A percentile compares a stretch with the other conserved stretches of the same genome.
phyloP scores from a whole-genome alignment of 768 basidiomycete genomes.

The Psilocybe subaeruginosa region DNA sequence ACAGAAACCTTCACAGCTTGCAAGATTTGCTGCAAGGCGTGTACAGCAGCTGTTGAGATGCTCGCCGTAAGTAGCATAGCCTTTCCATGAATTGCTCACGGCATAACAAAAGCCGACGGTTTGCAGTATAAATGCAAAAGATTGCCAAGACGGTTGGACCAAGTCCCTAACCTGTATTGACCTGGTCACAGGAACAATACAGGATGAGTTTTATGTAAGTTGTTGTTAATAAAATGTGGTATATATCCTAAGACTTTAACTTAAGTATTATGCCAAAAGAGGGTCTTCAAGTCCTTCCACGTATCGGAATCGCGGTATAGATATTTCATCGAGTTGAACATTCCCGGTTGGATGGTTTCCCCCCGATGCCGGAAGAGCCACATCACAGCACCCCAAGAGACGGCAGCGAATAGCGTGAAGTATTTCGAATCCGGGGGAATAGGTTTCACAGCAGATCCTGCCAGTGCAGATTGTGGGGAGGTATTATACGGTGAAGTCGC shows the following conservation, averaged over 20 bases:
- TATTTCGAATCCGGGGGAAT: conserved; percentile 83
- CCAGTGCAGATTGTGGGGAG: conserved; percentile 39
- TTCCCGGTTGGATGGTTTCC: conserved; percentile 93
- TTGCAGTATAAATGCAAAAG: conserved; percentile 66
- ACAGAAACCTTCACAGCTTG: conserved; percentile 51
- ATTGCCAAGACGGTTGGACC: conserved; percentile 54
- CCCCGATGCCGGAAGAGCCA: conserved; percentile 88
- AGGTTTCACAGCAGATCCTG: conserved; percentile 56
- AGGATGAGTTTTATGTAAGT: conserved; percentile 16
- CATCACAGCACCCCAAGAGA: conserved; percentile 97
- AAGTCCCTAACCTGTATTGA: conserved; percentile 37
- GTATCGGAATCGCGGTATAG: conserved; percentile 91
- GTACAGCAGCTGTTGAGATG: conserved; percentile 69
- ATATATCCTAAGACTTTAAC: conserved; percentile 14
- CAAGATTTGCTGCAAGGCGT: conserved; percentile 59
- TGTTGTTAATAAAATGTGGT: conserved; percentile 16
- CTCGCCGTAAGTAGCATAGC: conserved; percentile 49
- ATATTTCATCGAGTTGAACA: conserved; percentile 97
- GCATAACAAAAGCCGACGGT: conserved; percentile 8
- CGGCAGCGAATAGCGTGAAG: conserved; percentile 85
- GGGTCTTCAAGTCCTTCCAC: conserved; percentile 81
- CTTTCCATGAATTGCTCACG: not conserved
- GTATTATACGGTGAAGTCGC: conserved; percentile 57
- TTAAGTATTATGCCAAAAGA: conserved; percentile 91
- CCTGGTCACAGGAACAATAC: conserved; percentile 4